Evolutionary conservation across 177 flowering plant genomes (phyloP), one percentile per base, ranked within the genome.

Genomic region (Telopea speciosissima): DNA sequence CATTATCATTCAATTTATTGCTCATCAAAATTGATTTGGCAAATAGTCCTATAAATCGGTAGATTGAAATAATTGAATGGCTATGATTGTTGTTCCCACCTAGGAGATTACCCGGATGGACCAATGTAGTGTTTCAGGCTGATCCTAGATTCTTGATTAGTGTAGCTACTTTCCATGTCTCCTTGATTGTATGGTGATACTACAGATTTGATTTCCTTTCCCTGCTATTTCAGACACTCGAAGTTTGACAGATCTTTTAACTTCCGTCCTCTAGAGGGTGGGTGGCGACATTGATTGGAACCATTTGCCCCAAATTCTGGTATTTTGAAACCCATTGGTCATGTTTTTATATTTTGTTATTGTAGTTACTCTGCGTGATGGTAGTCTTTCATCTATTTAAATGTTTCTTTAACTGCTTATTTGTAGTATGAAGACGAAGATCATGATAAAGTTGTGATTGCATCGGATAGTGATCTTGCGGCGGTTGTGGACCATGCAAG

Each of bases 401-500:
- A n/a, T n/a, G n/a, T n/a, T n/a, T n/a, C n/a, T n/a, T n/a, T n/a
- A n/a, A n/a, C n/a, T n/a, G n/a, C n/a, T n/a, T n/a, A n/a, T n/a
- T n/a, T n/a, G n/a, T n/a, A n/a, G n/a, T n/a, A n/a, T n/a, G n/a
- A n/a, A n/a, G n/a, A n/a, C n/a, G n/a, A n/a, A n/a, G n/a, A n/a
- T 72, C 88, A 84, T 67, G 99, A 95, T 76, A 90, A 87, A 80
- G 96, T 93, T 56, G 82, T 95, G 8, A 85, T 95, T 69, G 90
- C 91, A 75, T 85, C 97, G 10, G 98, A 95, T 72, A 72, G 81
- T 79, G 99, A 95, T 82, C 96, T 95, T 78, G 78, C 77, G 33
- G 89, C 98, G 36, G 98, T 98, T 73, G 84, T 95, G 58, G 95
- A 93, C 67, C 99, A 93, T 89, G 99, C 99, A 73, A 87, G 79